These are phyloP conservation scores for Saccharomycopsis oosterbeekiorum DNA, from an alignment of 805 yeast species.

Conservation along the genomic window DNA sequence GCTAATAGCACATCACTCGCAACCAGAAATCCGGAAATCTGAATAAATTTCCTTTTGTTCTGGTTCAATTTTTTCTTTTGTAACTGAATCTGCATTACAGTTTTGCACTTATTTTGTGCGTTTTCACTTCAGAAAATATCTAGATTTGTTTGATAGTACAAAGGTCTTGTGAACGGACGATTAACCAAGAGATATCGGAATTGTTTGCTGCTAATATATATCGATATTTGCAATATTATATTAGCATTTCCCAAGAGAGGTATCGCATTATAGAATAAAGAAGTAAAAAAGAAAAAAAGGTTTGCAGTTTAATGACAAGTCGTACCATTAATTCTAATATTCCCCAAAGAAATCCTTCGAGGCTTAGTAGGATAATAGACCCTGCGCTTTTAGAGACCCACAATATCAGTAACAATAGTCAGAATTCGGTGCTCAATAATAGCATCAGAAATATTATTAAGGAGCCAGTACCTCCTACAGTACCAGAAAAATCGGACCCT, in stretches of 20 bases:
- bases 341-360: neutral
- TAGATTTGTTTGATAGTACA: too few species aligned
- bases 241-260: neutral
- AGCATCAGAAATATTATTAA: neutral
- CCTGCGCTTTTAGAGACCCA: neutral
- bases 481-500: neutral
- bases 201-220: too few species aligned
- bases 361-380: neutral
- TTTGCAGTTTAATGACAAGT: neutral
- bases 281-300: neutral
- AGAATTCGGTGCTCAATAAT: neutral
- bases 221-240: too few species aligned
- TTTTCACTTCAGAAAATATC: neutral
- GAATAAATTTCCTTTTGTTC: neutral
- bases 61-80: neutral
- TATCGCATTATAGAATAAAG: neutral
- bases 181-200: too few species aligned
- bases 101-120: neutral
- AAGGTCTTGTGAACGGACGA: too few species aligned
- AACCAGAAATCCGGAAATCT: neutral
- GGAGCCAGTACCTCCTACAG: neutral
- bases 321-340: neutral
- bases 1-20: neutral
- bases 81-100: neutral
- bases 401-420: neutral